Evolutionary conservation across 2,329 filamentous ascomycete species (phyloP), one percentile per base, ranked within the genome.

Genomic region (Tolypocladium pustulatum): DNA sequence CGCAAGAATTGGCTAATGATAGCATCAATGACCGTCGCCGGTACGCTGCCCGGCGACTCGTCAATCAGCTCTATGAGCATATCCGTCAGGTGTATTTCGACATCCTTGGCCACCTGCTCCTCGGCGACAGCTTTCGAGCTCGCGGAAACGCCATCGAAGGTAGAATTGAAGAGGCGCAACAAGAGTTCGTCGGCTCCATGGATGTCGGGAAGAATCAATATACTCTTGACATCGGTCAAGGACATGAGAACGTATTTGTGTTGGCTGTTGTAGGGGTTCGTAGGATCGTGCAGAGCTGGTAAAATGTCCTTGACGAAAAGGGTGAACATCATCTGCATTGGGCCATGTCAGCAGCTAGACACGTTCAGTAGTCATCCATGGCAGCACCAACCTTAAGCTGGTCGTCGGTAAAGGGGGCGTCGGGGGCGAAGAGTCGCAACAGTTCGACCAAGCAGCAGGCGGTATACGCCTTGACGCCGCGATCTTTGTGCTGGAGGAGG

Each of bases 1-100:
- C 94, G 86, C 58, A 99, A 78, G 67, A 99, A 99, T 71, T 99
- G 95, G 9, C 93, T 93, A 69, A 99, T 89, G 65, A 99, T 91
- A 36, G 93, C 86, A 70, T 99, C 93, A 25, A 97, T 85, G 2
- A 96, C 90, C 60, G 90, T 86, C 8, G 87, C 80, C 0, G 92
- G 90, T 22, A 99, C 80, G 40, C 72, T 74, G 41, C 83, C 85
- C 1, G 83, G 78, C 22, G 88, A 86, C 75, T 99, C 94, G 63
- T 97, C 94, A 27, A 99, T 88, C 57, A 99, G 77, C 56, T 87
- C 89, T 52, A 88, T 86, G 27, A 99, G 81, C 62, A 97, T 83
- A 57, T 90, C 86, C 27, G 88, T 94, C 82, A 99, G 90, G 70
- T 94, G 88, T 67, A 91, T 91, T 71, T 97, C 91, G 59, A 97